Evolutionary conservation across 2,329 filamentous ascomycete genomes (phyloP).

Genomic region (Claviceps maximensis): DNA sequence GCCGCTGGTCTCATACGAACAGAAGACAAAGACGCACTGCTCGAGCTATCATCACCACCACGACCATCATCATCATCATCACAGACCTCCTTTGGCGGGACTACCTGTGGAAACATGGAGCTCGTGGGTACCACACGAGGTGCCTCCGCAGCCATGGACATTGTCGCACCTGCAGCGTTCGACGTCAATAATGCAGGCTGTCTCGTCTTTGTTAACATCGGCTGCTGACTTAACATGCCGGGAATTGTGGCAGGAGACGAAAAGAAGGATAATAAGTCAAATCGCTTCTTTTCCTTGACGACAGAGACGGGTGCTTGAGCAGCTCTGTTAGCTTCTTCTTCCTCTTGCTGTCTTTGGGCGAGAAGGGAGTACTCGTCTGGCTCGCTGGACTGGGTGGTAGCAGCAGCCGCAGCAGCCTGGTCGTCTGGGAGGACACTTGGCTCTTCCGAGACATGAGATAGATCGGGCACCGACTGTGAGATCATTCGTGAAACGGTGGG

Average conservation of each 20-base stretch:
- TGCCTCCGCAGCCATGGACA: constrained; percentile 9
- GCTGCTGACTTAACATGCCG: constrained; percentile 19
- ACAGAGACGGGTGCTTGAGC: constrained; percentile 10
- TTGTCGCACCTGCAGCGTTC: neutral
- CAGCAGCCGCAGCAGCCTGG: neutral
- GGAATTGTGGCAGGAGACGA: constrained; percentile 37
- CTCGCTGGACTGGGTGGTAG: constrained; percentile 9
- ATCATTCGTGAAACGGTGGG: constrained; percentile 3
- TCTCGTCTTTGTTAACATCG: constrained; percentile 14
- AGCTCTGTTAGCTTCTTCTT: constrained; percentile 7
- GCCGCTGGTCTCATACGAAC: constrained; percentile 3
- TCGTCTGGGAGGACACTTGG: constrained; percentile 5
- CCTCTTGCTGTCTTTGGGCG: constrained; percentile 15
- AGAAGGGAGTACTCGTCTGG: constrained; percentile 34
- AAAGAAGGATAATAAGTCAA: constrained; percentile 42
- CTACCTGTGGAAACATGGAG: constrained; percentile 26
- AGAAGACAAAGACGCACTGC: constrained; percentile 24
- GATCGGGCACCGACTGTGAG: constrained; percentile 8
- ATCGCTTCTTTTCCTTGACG: constrained; percentile 20
- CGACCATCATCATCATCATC: constrained; percentile 16
- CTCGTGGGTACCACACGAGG: constrained; percentile 18
- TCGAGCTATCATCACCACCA: constrained; percentile 16
- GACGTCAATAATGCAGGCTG: constrained; percentile 3
- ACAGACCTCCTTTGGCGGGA: constrained; percentile 19
- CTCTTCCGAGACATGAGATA: constrained; percentile 5